Conservation (phyloP, 306 rosid genomes). For the Boehmeria nivea region DNA sequence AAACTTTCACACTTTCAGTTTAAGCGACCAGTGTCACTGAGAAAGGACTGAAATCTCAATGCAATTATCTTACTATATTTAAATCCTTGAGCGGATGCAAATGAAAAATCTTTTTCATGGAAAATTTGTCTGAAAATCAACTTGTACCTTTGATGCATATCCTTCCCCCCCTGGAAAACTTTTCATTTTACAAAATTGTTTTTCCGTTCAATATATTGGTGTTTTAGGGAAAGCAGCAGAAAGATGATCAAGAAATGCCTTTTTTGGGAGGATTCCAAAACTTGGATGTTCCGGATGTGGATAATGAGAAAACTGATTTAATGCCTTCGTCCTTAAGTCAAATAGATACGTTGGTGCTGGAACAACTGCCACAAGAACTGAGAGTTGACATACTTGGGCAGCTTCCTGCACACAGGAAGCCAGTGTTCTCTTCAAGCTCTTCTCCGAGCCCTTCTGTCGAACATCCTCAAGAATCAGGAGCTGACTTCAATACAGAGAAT, state of each 20-base stretch:
- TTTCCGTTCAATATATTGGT: background rate
- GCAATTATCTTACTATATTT: background rate
- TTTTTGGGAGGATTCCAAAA: conserved; percentile 30
- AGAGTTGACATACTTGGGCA: conserved; percentile 56
- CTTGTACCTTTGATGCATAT: background rate
- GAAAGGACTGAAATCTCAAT: background rate
- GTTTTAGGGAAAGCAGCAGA: conserved; percentile 32
- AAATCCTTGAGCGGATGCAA: background rate
- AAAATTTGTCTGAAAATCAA: conserved; percentile 11
- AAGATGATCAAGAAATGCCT: conserved; percentile 22
- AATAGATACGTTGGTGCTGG: conserved; percentile 67
- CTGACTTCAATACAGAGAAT: conserved; percentile 20
- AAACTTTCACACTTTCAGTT: conserved; percentile 7
- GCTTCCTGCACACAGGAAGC: conserved; percentile 73
- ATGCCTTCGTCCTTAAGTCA: conserved; percentile 88
- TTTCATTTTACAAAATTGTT: background rate
- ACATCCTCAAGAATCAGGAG: conserved; percentile 26
- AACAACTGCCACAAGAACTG: conserved; percentile 70
- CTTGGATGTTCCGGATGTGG: conserved; percentile 26
- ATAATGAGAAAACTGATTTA: conserved; percentile 46
- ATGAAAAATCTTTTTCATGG: background rate
- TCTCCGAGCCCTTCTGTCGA: conserved; percentile 19
- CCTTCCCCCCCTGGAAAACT: background rate
- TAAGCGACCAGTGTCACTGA: background rate
- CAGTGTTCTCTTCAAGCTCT: conserved; percentile 36